Conservation (phyloP, 73 alveolate genomes). For the Paramecium sexaurelia region DNA sequence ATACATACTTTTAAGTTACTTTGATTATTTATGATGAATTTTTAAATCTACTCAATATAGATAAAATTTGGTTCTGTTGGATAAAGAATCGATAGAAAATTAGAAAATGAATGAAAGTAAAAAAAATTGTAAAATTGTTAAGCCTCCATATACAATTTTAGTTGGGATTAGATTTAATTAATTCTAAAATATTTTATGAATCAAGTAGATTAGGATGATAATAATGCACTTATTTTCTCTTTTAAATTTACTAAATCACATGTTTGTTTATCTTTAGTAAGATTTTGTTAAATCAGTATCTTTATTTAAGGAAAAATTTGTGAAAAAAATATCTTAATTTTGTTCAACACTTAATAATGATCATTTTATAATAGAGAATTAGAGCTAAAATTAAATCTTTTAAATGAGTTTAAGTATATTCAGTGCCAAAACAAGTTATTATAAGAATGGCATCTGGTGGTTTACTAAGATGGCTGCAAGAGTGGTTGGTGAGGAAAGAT, state of each 20-base stretch:
- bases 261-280: background rate
- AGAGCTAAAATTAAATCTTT: conserved; percentile 12
- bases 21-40: background rate
- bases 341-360: background rate
- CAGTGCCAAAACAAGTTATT: conserved; percentile 46
- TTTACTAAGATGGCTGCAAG: conserved; percentile 61
- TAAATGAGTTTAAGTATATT: conserved; percentile 56
- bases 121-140: background rate
- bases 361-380: background rate
- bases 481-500: conserved; percentile 68
- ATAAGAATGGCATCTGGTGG: conserved; percentile 71
- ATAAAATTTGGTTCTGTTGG: background rate
- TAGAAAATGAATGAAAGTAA: background rate
- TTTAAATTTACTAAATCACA: background rate
- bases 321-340: background rate
- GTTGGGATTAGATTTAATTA: background rate
- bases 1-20: background rate
- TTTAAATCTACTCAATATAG: background rate
- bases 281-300: background rate
- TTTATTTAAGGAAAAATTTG: background rate
- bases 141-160: background rate
- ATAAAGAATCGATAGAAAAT: background rate
- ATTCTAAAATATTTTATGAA: background rate
- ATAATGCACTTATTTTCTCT: background rate
- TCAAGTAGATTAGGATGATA: background rate